phyloP scores from a whole-genome alignment of 2,329 filamentous ascomycete genomes.

The Talaromyces verruculosus region DNA sequence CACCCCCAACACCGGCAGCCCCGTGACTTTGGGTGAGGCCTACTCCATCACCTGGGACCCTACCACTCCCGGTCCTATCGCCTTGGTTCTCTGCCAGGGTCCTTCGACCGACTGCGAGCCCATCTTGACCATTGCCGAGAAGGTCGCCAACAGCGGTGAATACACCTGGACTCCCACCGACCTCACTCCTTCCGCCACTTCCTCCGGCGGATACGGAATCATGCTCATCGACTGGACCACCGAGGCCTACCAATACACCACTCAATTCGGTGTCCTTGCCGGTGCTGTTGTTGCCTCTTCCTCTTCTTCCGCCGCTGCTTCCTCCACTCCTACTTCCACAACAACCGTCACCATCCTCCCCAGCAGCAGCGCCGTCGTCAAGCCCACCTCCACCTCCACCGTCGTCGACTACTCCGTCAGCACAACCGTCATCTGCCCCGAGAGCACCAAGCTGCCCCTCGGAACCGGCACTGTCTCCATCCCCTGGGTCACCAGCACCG shows the following conservation, averaged over 20 bases:
- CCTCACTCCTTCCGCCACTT: constrained; percentile 51
- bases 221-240: constrained; percentile 60
- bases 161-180: constrained; percentile 56
- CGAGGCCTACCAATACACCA: constrained; percentile 62
- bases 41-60: constrained; percentile 61
- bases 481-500: constrained; percentile 11
- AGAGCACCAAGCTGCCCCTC: constrained; percentile 21
- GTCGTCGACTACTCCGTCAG: constrained; percentile 2
- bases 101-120: constrained; percentile 56
- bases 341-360: constrained; percentile 10
- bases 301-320: constrained; percentile 15
- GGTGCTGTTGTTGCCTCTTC: background rate
- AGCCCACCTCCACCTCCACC: constrained; percentile 22
- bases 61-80: constrained; percentile 44
- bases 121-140: constrained; percentile 53
- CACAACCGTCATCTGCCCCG: constrained; percentile 29
- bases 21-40: constrained; percentile 56
- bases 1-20: constrained; percentile 51
- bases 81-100: constrained; percentile 61
- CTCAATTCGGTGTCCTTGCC: constrained; percentile 59
- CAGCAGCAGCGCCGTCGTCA: constrained; percentile 16
- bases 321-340: constrained; percentile 17
- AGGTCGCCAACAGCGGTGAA: constrained; percentile 56
- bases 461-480: constrained; percentile 23
- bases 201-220: constrained; percentile 58